Percentiles rank a stretch among this genome's conserved stretches.
These are phyloP conservation scores for Marasmius oreades DNA, from an alignment of 1,284 basidiomycete genomes.

Conservation along the genomic window DNA sequence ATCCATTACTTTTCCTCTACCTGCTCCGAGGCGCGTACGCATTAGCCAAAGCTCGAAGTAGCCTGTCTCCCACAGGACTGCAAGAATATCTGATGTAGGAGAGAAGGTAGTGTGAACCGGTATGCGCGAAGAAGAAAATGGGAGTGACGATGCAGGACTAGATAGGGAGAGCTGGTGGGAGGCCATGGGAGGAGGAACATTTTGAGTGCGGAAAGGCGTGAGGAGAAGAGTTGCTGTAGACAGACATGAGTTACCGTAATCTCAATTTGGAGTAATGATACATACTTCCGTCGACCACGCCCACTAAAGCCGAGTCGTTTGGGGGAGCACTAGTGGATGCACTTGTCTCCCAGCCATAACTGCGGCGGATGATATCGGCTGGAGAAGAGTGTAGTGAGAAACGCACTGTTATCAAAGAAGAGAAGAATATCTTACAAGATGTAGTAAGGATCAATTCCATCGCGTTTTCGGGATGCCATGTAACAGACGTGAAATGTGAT, in stretches of 20 bases:
- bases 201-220: slow-evolving; percentile 92
- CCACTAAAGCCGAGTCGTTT: slow-evolving; percentile 81
- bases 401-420: neutral
- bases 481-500: slow-evolving; percentile 62
- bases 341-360: slow-evolving; percentile 78
- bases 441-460: slow-evolving; percentile 71
- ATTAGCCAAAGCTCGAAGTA: slow-evolving; percentile 69
- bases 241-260: slow-evolving; percentile 1
- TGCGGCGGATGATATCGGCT: slow-evolving; percentile 60
- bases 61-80: slow-evolving; percentile 66
- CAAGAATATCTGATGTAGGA: slow-evolving; percentile 53
- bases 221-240: slow-evolving; percentile 67
- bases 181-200: slow-evolving; percentile 95
- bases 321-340: slow-evolving; percentile 62
- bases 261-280: slow-evolving; percentile 13
- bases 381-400: slow-evolving; percentile 7
- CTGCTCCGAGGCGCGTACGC: slow-evolving; percentile 58
- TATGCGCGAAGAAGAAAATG: slow-evolving; percentile 25
- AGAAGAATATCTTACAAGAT: slow-evolving; percentile 41
- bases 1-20: slow-evolving; percentile 60
- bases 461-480: slow-evolving; percentile 87
- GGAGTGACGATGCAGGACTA: slow-evolving; percentile 16
- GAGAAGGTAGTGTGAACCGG: slow-evolving; percentile 74
- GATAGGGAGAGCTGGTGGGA: slow-evolving; percentile 58
- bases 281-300: slow-evolving; percentile 89